Evolutionary conservation across 2,329 filamentous ascomycete genomes (phyloP), one percentile per base, ranked within the genome.

Genomic region (Incumbomyces lentus): DNA sequence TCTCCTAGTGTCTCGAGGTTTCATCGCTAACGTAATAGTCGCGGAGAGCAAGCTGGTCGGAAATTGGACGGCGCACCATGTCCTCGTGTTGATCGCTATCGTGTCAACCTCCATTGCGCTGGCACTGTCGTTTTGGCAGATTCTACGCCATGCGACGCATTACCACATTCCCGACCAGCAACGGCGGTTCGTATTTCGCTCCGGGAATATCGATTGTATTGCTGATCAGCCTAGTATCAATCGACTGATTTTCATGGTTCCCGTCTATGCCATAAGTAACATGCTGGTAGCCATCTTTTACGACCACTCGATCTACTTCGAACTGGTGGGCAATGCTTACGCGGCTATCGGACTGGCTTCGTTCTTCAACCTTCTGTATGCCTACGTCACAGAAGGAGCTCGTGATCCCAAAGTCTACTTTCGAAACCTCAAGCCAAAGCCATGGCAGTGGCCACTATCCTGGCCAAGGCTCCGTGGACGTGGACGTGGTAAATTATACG

Each of bases 281-380:
- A 84, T 84, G 59, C 72, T 88, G 31, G 79, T 79, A 49, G 77
- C 86, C 55, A 71, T 75, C 54, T 87, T 75, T 67, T 89, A 90
- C 68, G 76, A 74, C 62, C 75, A 87, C 57, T 78, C 82, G 34
- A 76, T 89, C 45, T 92, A 92, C 67, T 90, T 82, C 61, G 74
- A 84, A 58, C 79, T 90, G 40, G 68, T 89, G 35, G 79, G 83
- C 57, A 82, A 89, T 62, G 89, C 84, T 66, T 92, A 92, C 62
- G 86, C 92, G 67, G 85, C 86, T 12, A 88, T 92, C 58, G 84
- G 85, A 47, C 87, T 92, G 52, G 81, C 84, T 29, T 84, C 82
- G 52, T 93, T 92, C 70, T 92, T 92, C 65, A 78, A 82, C 6
- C 71, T 92, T 37, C 68, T 92, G 59, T 90, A 85, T 61, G 75